These are phyloP conservation scores for Cruciata laevipes DNA, from an alignment of 257 asterid species.

Conservation along the genomic window DNA sequence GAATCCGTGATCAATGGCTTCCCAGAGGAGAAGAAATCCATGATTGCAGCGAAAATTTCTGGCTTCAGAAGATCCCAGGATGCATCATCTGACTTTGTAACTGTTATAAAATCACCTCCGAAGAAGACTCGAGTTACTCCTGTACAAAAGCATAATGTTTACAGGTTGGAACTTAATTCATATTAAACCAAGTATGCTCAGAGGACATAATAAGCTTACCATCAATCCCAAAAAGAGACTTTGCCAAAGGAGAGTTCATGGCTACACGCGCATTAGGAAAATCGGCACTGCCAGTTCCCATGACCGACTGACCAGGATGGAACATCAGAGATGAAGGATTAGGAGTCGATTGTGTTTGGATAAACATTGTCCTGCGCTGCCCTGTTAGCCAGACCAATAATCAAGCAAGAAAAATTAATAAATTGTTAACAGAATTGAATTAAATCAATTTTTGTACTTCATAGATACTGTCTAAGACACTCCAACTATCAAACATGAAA, in stretches of 20 bases:
- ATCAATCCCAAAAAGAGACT: constrained; percentile 71
- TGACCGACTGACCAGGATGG: constrained; percentile 87
- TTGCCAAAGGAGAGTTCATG: constrained; percentile 85
- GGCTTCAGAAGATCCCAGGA: constrained; percentile 90
- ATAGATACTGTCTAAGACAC: not conserved
- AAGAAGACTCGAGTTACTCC: constrained; percentile 85
- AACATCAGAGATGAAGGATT: constrained; percentile 94
- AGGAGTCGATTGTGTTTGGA: constrained; percentile 92
- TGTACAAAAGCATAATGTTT: constrained; percentile 17
- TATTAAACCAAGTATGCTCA: not conserved
- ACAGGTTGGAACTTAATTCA: not conserved
- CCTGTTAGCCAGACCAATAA: constrained; percentile 44
- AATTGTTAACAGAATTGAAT: not conserved
- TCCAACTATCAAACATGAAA: not conserved
- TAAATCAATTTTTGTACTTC: not conserved
- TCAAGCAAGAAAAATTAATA: not conserved
- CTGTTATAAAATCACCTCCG: constrained; percentile 81
- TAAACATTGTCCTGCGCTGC: constrained; percentile 92
- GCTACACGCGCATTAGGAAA: constrained; percentile 94
- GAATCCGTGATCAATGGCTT: constrained; percentile 74
- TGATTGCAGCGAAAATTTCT: constrained; percentile 82
- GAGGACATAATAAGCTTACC: constrained; percentile 34
- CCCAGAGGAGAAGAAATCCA: constrained; percentile 86
- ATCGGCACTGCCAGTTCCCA: constrained; percentile 81
- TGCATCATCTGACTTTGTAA: constrained; percentile 72